Conservation (phyloP, 345 rosid genomes). For the Arabis hirsuta region DNA sequence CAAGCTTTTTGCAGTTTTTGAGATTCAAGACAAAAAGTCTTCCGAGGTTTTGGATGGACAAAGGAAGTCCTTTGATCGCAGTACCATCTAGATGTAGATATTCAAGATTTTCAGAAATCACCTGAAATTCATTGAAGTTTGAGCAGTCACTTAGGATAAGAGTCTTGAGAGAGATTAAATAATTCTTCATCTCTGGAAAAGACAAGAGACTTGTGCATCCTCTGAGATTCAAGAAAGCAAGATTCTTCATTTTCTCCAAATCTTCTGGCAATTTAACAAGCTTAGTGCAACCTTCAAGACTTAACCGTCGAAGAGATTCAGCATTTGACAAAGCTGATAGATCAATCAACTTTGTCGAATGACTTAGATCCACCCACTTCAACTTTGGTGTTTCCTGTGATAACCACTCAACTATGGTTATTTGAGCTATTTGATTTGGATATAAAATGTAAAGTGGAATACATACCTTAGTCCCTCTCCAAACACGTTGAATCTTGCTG, state of each 20-base stretch:
- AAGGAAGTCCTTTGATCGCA: constrained; percentile 19
- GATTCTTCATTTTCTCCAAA: constrained; percentile 14
- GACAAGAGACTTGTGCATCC: constrained; percentile 19
- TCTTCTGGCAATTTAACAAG: neutral
- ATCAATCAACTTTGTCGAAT: neutral
- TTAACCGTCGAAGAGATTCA: constrained; percentile 5
- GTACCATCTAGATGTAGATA: constrained; percentile 20
- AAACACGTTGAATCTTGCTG: too few relatives aligned
- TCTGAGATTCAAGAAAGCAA: constrained; percentile 19
- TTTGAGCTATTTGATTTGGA: too few relatives aligned
- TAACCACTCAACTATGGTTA: too few relatives aligned
- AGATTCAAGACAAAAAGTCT: constrained; percentile 6
- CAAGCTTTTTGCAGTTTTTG: neutral
- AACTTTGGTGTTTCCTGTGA: constrained; percentile 32
- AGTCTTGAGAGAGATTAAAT: constrained; percentile 6
- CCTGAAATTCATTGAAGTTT: constrained; percentile 19
- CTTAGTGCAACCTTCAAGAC: constrained; percentile 20
- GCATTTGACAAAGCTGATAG: constrained; percentile 31
- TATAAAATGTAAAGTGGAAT: neutral
- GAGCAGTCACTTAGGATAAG: constrained; percentile 34
- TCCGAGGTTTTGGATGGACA: neutral
- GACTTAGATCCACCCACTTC: constrained; percentile 24
- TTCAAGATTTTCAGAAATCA: neutral
- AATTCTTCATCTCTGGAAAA: neutral
- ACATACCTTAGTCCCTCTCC: too few relatives aligned